These are phyloP conservation scores for Pyrenophora seminiperda DNA, from an alignment of 2,329 filamentous ascomycete genomes.

Conservation along the genomic window DNA sequence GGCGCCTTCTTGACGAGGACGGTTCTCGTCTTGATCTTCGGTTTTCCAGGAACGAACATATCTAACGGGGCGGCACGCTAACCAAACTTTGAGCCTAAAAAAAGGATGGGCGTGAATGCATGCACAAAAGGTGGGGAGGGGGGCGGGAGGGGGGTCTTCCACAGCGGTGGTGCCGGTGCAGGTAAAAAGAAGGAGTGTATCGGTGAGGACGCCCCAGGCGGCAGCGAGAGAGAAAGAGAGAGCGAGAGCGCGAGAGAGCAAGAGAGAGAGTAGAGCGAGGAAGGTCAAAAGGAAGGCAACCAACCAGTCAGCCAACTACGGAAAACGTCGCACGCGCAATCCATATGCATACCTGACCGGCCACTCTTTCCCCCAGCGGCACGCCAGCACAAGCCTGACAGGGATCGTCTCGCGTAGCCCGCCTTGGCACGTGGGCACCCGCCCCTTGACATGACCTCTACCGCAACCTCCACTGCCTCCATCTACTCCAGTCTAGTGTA, in stretches of 20 bases:
- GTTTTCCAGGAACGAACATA: conserved; percentile 40
- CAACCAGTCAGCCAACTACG: conserved; percentile 24
- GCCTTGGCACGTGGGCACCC: conserved; percentile 10
- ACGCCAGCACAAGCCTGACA: conserved; percentile 28
- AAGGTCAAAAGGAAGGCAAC: conserved; percentile 21
- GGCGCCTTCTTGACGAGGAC: conserved; percentile 38
- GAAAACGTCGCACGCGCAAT: conserved; percentile 18
- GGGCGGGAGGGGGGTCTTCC: no score
- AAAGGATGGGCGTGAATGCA: conserved; percentile 11
- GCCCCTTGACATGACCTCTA: not conserved
- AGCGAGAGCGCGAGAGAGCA: conserved; percentile 14
- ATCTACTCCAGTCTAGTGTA: not conserved
- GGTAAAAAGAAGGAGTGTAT: conserved; percentile 22
- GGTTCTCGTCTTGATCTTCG: conserved; percentile 43
- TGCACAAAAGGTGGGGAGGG: conserved; percentile 3
- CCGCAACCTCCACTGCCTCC: not conserved
- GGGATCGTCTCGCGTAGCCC: conserved; percentile 20
- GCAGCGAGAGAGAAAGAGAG: conserved; percentile 13
- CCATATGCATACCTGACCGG: conserved; percentile 21
- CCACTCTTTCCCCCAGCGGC: conserved; percentile 16
- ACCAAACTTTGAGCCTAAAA: conserved; percentile 5
- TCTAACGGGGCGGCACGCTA: conserved; percentile 18
- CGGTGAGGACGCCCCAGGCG: conserved; percentile 11
- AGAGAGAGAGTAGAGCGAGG: no score
- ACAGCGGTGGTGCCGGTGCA: conserved; percentile 15